Evolutionary conservation across 306 rosid species (phyloP), one percentile per base, ranked within the genome.

Genomic region (Carpinus viminea): DNA sequence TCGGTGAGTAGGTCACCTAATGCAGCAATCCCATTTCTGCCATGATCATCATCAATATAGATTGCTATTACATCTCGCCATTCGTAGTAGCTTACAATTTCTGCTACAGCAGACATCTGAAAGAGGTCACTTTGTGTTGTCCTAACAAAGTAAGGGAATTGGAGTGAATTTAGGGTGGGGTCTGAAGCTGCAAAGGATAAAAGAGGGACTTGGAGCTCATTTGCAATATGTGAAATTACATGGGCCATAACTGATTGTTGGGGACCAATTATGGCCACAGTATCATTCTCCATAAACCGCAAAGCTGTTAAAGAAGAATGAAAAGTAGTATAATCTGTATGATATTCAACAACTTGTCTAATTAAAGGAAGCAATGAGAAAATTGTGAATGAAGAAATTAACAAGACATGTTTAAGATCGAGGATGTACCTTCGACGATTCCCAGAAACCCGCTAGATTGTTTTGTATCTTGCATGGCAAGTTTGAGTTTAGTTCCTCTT

Each of bases 201-300:
- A 56, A 96, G 77, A 70, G 99, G 99, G 75, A 91, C 92, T 75
- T 82, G 96, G 78, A 96, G 92, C 86, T 93, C 98, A 45, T 90
- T 90, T 26, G 99, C 97, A 79, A 96, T 91, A 69, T 91, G 97
- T 74, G 97, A 84, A 89, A 96, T 82, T 50, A 87, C 85, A 88
- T 96, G 98, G 85, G 98, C 99, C 45, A 91, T 88, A 72, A 84
- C 91, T 60, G 97, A 95, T 56, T 79, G 81, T 74, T 89, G 99
- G 8, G 99, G 99, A 8, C 99, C 99, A 78, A 96, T 89, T 85
- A 96, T 90, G 28, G 99, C 99, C 81, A 93, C 89, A 9, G 93
- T 84, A 46, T 83, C 86, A n/a, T 61, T 83, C 83, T 88, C 92
- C 90, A 90, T 91, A 81, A 96, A 86, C 82, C 75, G 81, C 83